Percentiles rank a stretch among this genome's conserved stretches.
These are phyloP conservation scores for Globisporangium perplexum DNA, from an alignment of 352 stramenopile genomes.

Conservation along the genomic window DNA sequence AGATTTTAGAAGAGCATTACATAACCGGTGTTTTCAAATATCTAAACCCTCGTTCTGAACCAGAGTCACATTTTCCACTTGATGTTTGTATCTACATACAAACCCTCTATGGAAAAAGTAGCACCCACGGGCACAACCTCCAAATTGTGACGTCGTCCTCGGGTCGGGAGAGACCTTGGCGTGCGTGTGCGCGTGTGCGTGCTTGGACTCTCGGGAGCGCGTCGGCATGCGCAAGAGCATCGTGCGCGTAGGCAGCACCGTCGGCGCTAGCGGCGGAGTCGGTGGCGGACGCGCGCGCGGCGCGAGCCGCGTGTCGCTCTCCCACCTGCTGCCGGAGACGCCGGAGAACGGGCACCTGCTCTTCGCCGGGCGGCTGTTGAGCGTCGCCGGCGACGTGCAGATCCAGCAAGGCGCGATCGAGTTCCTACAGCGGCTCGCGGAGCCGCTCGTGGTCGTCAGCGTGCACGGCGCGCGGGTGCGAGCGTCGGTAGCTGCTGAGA, in stretches of 20 bases:
- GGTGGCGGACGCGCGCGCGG: constrained; percentile 4
- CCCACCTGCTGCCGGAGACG: constrained; percentile 1
- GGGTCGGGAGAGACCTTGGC: too few relatives aligned
- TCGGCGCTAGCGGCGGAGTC: not conserved
- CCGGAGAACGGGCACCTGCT: constrained; percentile 34
- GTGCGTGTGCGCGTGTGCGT: too few relatives aligned
- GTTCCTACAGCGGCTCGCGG: constrained; percentile 65
- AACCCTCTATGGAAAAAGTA: too few relatives aligned
- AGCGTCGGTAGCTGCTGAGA: not conserved
- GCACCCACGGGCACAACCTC: too few relatives aligned
- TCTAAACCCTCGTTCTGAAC: too few relatives aligned
- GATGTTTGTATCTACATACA: too few relatives aligned
- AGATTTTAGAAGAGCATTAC: too few relatives aligned
- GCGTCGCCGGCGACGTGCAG: constrained; percentile 51
- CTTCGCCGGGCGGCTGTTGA: constrained; percentile 61
- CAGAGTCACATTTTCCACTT: too few relatives aligned
- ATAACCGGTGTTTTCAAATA: too few relatives aligned
- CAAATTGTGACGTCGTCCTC: too few relatives aligned
- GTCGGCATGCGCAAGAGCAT: constrained; percentile 7
- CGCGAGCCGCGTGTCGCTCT: constrained; percentile 1
- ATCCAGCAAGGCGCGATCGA: constrained; percentile 65
- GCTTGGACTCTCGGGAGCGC: not conserved
- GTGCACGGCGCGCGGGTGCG: constrained; percentile 45
- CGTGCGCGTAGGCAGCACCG: constrained; percentile 14
- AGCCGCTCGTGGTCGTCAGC: constrained; percentile 64